Evolutionary conservation across 148 eudicot genomes (phyloP).

Genomic region (Rhododendron kiyosumense): DNA sequence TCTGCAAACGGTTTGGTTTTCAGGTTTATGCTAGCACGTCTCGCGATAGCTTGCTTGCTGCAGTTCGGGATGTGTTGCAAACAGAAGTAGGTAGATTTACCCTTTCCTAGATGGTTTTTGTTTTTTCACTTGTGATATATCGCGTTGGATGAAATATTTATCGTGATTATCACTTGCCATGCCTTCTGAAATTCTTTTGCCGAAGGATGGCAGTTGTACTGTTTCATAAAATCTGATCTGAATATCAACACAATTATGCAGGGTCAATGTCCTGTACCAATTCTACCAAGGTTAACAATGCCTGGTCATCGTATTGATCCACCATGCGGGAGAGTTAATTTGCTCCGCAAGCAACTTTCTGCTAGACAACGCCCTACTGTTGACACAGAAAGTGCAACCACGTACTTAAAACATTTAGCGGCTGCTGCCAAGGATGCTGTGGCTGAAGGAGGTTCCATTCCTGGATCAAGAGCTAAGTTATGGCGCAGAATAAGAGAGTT

Average conservation of each 20-base stretch:
- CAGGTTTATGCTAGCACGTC: slow-evolving; percentile 98
- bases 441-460: slow-evolving; percentile 91
- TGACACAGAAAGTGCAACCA: slow-evolving; percentile 67
- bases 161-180: neutral
- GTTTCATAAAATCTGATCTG: slow-evolving; percentile 5
- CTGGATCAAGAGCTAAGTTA: slow-evolving; percentile 96
- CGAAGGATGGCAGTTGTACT: neutral
- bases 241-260: slow-evolving; percentile 29
- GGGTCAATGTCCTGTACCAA: slow-evolving; percentile 90
- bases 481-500: slow-evolving; percentile 99
- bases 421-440: slow-evolving; percentile 99
- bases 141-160: neutral
- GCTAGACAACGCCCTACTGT: slow-evolving; percentile 37
- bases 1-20: slow-evolving; percentile 18
- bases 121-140: neutral
- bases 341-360: slow-evolving; percentile 39
- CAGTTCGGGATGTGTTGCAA: slow-evolving; percentile 87
- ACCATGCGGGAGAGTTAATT: slow-evolving; percentile 83
- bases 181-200: slow-evolving; percentile 8
- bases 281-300: slow-evolving; percentile 89
- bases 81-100: slow-evolving; percentile 80
- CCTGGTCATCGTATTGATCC: slow-evolving; percentile 99
- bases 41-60: slow-evolving; percentile 97
- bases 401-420: slow-evolving; percentile 89
- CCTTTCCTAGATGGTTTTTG: slow-evolving; percentile 25